Base-by-base conservation (phyloP, 108 stramenopile species). In the Chaetoceros tenuissimus region DNA sequence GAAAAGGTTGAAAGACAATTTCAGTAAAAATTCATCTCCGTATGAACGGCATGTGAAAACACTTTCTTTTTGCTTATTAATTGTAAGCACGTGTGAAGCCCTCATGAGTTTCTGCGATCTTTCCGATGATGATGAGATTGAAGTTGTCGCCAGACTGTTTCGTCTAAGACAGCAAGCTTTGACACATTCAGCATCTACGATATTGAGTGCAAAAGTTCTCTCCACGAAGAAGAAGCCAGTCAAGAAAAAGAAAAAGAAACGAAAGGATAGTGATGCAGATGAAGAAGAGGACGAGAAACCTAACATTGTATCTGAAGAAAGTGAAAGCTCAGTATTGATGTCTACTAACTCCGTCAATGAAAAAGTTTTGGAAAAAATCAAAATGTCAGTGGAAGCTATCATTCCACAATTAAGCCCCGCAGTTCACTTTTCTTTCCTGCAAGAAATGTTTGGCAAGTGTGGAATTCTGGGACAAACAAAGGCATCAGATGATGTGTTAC, bases 201-300 rank as follows among this genome's bases (percentile, higher is more conserved):
- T 74, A 30, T 47, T 69, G 59, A 64, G 67, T 57, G 21, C 48
- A 55, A 54, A n/a, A n/a, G n/a, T n/a, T n/a, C n/a, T n/a, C n/a
- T n/a, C n/a, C n/a, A n/a, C n/a, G n/a, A n/a, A 31, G 28, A 5
- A 5, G 19, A 17, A 30, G 21, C 29, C 19, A 22, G 19, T 16
- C 40, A 68, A 66, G 49, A 25, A 46, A 24, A 68, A 59, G 72
- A 73, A 68, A 34, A 68, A 63, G 62, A 53, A 63, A 17, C 55
- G 29, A 18, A 62, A 62, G 43, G 29, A 17, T 53, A 43, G 53
- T 1, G 48, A 60, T 17, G 46, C 46, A 29, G 24, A 16, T 16
- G 55, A 23, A 5, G 30, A 43, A 16, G 24, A 49, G 51, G 30
- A 52, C 31, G 51, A 60, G 18, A 24, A 7, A 49, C 13, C 7